These are phyloP conservation scores for Nemania diffusa DNA, from an alignment of 2,329 filamentous ascomycete species.

Conservation along the genomic window DNA sequence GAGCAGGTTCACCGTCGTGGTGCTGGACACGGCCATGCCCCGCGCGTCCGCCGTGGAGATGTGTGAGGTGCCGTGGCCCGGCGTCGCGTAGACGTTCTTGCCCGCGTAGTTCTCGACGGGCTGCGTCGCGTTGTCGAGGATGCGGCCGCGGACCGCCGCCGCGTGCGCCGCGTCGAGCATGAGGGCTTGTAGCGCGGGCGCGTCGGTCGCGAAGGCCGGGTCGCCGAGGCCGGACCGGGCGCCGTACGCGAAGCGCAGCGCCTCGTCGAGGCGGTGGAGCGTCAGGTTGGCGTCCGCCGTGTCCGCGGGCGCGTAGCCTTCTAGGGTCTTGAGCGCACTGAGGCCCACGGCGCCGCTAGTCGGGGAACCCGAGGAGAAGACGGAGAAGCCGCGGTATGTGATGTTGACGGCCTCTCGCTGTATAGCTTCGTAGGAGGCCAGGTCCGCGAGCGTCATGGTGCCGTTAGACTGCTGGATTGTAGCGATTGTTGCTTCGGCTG, in stretches of 20 bases:
- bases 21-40: constrained; percentile 82
- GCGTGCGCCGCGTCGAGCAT: constrained; percentile 74
- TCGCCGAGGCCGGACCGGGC: constrained; percentile 83
- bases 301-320: constrained; percentile 74
- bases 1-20: constrained; percentile 87
- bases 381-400: constrained; percentile 74
- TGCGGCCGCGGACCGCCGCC: constrained; percentile 69
- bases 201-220: constrained; percentile 74
- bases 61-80: constrained; percentile 79
- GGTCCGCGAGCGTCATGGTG: constrained; percentile 68
- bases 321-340: constrained; percentile 82
- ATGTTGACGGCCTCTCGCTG: constrained; percentile 71
- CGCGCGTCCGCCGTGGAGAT: constrained; percentile 75
- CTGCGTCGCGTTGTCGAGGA: constrained; percentile 77
- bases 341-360: constrained; percentile 81
- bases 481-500: constrained; percentile 76
- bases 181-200: constrained; percentile 70
- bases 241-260: constrained; percentile 89
- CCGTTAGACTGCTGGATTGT: constrained; percentile 76
- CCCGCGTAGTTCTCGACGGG: constrained; percentile 78
- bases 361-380: constrained; percentile 77
- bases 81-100: constrained; percentile 69
- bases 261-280: constrained; percentile 85
- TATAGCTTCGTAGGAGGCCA: constrained; percentile 72
- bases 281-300: constrained; percentile 69